A percentile compares a stretch with the other conserved stretches of the same genome.
phyloP scores from a whole-genome alignment of 495 filamentous ascomycete genomes.

The Penicillium herquei region DNA sequence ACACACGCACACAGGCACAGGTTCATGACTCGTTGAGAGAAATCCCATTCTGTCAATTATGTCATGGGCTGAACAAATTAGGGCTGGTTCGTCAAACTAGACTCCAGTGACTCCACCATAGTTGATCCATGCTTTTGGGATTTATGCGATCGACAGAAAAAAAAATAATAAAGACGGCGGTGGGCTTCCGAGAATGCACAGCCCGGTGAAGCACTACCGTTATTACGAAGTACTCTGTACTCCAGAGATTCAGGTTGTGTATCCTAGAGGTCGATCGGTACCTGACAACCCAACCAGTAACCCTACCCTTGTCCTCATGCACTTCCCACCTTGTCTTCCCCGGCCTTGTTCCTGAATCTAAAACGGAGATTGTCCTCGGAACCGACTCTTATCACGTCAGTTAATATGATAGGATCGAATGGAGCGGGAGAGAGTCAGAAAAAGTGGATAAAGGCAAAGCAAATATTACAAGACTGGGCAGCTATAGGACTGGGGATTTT shows the following conservation, averaged over 20 bases:
- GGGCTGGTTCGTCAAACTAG: constrained; percentile 8
- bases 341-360: constrained; percentile 14
- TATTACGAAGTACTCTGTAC: neutral
- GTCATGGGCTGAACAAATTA: constrained; percentile 5
- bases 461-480: constrained; percentile 12
- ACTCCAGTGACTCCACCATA: constrained; percentile 3
- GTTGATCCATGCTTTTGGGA: neutral
- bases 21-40: constrained; percentile 3
- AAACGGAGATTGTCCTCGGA: constrained; percentile 5
- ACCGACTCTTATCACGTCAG: neutral
- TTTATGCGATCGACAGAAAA: neutral
- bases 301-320: constrained; percentile 4
- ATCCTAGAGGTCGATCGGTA: constrained; percentile 17
- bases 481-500: constrained; percentile 17
- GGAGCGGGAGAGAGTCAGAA: constrained; percentile 1
- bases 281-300: constrained; percentile 21
- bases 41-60: neutral
- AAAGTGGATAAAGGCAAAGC: constrained; percentile 8
- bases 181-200: neutral
- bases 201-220: neutral
- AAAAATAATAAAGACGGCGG: neutral
- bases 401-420: neutral
- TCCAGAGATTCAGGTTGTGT: neutral
- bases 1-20: neutral
- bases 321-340: constrained; percentile 16